Evolutionary conservation across 2,329 filamentous ascomycete genomes (phyloP), one percentile per base, ranked within the genome.

Genomic region (Talaromyces sp.): DNA sequence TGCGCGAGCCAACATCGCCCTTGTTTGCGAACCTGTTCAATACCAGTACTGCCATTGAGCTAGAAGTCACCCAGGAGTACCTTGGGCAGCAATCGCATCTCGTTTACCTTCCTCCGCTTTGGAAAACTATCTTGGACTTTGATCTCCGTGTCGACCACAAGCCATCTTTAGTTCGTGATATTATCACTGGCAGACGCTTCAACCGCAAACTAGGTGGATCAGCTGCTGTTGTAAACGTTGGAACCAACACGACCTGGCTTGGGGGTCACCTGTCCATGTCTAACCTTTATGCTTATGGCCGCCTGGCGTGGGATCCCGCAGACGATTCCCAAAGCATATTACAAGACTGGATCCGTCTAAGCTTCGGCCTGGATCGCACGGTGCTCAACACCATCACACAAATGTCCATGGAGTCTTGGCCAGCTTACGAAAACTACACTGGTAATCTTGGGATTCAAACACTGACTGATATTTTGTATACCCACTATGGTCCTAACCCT

Each of bases 371-470:
- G 9, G 80, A 88, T 61, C 70, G 70, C 0, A 69, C 73, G 1
- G 83, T 90, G 16, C 65, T 87, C 53, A 77, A 86, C 30, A 83
- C 82, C 0, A 82, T 91, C 59, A 83, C 81, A 1, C 70, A 83
- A 14, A 85, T 91, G 71, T 87, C 85, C 0, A 85, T 90, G 83
- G 79, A 80, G 8, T 90, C 87, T 0, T 90, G 88, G 88, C 85
- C 85, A 0, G 84, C 87, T 0, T 90, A 91, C 62, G 88, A 90
- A 73, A 86, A 86, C 68, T 90, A 91, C 75, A 85, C 79, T 0
- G 88, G 88, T 5, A 90, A 91, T 65, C 78, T 91, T 0, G 88
- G 88, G 8, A 82, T 89, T 5, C 88, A 90, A 67, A 90, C 88
- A 0, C 72, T 91, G 54, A 86, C 85, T 0, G 87, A 91, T 67